Conservation (phyloP, 768 basidiomycete species). For the Russula foetens region DNA sequence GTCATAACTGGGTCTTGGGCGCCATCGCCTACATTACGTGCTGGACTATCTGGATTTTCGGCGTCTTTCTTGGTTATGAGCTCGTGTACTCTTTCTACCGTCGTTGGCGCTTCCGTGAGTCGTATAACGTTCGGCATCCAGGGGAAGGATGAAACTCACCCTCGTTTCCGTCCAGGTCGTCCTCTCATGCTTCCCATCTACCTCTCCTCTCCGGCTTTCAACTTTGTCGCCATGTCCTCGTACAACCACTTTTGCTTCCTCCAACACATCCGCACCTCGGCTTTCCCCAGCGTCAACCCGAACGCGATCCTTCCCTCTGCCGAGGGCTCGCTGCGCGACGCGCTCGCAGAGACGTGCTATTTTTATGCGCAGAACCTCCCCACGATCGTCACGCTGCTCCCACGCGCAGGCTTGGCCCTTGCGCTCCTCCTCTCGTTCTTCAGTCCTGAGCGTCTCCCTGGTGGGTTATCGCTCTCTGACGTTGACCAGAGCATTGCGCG, state of each 20-base stretch:
- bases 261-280: constrained; percentile 65
- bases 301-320: constrained; percentile 23
- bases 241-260: constrained; percentile 82
- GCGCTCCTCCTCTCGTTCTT: constrained; percentile 65
- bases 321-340: constrained; percentile 33
- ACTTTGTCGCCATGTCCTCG: constrained; percentile 65
- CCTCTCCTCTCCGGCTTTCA: constrained; percentile 71
- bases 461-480: constrained; percentile 38
- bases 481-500: constrained; percentile 33
- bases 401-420: constrained; percentile 69
- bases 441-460: constrained; percentile 34
- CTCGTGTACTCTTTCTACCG: constrained; percentile 66
- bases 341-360: constrained; percentile 78
- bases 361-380: constrained; percentile 81
- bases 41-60: constrained; percentile 67
- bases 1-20: constrained; percentile 74
- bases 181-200: constrained; percentile 80
- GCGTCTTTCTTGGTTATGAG: constrained; percentile 71
- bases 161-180: constrained; percentile 44
- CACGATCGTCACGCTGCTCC: constrained; percentile 70
- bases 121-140: constrained; percentile 4
- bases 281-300: constrained; percentile 46
- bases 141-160: not conserved
- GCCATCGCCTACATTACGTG: constrained; percentile 78
- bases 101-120: constrained; percentile 76